Evolutionary conservation across 2,329 filamentous ascomycete species (phyloP), one percentile per base, ranked within the genome.

Genomic region (Fusarium illudens): DNA sequence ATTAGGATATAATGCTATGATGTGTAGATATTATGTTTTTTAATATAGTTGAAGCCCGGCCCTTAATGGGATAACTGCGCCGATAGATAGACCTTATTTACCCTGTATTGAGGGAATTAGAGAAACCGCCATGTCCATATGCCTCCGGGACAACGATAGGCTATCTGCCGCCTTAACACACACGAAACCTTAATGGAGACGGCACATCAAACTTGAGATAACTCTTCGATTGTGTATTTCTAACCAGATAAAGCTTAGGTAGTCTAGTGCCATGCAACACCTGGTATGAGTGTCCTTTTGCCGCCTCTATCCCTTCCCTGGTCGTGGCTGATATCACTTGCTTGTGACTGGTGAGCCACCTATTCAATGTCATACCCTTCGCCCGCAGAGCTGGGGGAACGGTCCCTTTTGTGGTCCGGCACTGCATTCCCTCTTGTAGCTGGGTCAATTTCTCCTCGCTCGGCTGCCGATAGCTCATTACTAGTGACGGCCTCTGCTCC

Each of bases 381-480:
- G 13, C 30, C 30, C 30, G 30, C n/a, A 30, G 27, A 15, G 11
- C 17, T 50, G 10, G 46, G 19, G 15, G 19, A 4, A 49, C 44
- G 44, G 17, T 19, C 27, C 44, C 7, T 29, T 12, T 13, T 57
- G 56, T 27, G 65, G 49, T 9, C 50, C 54, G 2, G 39, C 5
- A 17, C 37, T n/a, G 6, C 8, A 15, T 55, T 53, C 17, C 22
- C 3, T 7, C 29, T 33, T 7, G 4, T 11, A 0, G 39, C 17
- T 17, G 34, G 19, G 1, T 15, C 13, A 4, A 33, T 19, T 2
- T 71, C 59, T 12, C 68, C 68, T 3, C 46, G 29, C 3, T 71
- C 68, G 9, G 68, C 68, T 1, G n/a, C 57, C 15, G 63, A 64
- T 7, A 70, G 36, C 2, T 60, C 57, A 25, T 62, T 3, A 11